These are phyloP conservation scores for Protomyces lactucae-debilis DNA, from an alignment of 1,139 yeast genomes.

Conservation along the genomic window DNA sequence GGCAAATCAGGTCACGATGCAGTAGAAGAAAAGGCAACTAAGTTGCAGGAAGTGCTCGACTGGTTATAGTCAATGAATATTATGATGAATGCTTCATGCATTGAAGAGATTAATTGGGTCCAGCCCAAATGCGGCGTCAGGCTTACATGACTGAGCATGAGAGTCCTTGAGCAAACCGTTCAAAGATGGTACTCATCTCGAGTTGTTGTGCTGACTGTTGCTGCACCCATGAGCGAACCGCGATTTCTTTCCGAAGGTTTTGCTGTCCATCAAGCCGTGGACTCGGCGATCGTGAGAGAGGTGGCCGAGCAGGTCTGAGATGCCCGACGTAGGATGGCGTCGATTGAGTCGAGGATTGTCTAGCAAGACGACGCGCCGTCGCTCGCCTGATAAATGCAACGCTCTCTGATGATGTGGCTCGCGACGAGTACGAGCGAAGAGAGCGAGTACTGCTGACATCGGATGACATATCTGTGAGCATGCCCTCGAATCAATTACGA, in stretches of 20 bases:
- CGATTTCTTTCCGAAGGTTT: neutral
- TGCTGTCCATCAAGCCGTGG: neutral
- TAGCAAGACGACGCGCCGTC: neutral
- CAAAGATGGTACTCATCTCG: neutral
- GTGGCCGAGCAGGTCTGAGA: neutral
- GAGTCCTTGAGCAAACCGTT: neutral
- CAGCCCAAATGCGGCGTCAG: neutral
- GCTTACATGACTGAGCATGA: neutral
- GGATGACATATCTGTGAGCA: neutral
- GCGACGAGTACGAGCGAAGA: neutral
- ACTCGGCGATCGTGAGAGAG: neutral
- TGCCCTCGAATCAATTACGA: neutral
- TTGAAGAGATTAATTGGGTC: neutral
- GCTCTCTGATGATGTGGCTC: neutral
- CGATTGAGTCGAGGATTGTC: neutral
- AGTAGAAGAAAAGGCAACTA: neutral
- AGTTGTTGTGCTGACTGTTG: neutral
- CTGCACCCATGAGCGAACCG: neutral
- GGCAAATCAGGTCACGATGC: too few relatives aligned
- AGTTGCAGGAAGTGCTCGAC: neutral
- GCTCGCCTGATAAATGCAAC: neutral
- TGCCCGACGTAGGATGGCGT: neutral
- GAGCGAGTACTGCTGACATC: neutral
- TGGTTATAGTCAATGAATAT: neutral
- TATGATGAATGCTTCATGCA: neutral